Evolutionary conservation across 306 rosid species (phyloP), one percentile per base, ranked within the genome.

Genomic region (Pyrus betulifolia): DNA sequence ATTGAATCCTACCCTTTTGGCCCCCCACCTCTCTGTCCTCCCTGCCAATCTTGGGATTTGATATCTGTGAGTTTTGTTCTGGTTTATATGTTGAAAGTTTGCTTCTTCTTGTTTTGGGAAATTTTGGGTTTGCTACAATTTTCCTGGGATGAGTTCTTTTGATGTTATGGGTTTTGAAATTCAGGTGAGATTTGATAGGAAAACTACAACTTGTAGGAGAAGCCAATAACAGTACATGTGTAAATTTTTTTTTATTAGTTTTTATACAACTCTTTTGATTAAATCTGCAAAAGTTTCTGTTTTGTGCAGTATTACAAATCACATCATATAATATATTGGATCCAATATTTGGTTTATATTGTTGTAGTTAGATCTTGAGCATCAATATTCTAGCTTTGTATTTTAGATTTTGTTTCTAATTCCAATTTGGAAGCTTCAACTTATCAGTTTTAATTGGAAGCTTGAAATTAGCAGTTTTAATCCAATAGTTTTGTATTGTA

Each of bases 41-140:
- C 18, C 64, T 76, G 49, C 83, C 78, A 85, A 74, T 69, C 84
- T 82, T 73, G 13, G 79, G 30, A 51, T 77, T 14, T 74, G 10
- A 61, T 38, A 60, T 4, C 21, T 2, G 8, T 52, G 17, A 67
- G 35, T 12, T 21, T 31, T 63, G 21, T 51, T 51, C 55, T 40
- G 57, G 13, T n/a, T 52, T 5, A 11, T 2, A 15, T 25, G 31
- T 22, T 54, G 23, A 35, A n/a, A 23, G 8, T 35, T 22, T 65
- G 62, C 42, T 8, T 44, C 70, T 51, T 71, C 22, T 17, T 14
- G 19, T 54, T 81, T 22, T 46, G 61, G 30, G 71, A 7, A 54
- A 55, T 62, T 40, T 69, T 60, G 8, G 44, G 28, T 30, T 67
- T 66, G 58, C 57, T 28, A 2, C 35, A 52, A 12, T 72, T 27